phyloP scores from a whole-genome alignment of 495 filamentous ascomycete genomes.

The Annulohypoxylon bovei region DNA sequence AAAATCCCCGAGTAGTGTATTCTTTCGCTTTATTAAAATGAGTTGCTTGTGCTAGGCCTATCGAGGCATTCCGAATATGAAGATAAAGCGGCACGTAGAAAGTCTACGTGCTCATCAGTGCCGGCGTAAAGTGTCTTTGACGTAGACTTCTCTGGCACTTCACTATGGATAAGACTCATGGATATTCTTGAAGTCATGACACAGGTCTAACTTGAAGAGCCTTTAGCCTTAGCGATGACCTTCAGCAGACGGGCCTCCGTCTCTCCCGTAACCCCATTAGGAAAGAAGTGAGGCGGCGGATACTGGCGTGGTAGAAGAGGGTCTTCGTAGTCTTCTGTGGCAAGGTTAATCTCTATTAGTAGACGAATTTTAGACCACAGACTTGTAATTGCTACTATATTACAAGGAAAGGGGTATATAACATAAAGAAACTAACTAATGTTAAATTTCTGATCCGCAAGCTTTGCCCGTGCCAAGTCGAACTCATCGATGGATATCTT shows the following conservation, averaged over 20 bases:
- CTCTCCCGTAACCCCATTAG: slow-evolving; percentile 47
- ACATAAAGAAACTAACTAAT: slow-evolving; percentile 45
- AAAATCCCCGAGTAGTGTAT: background rate
- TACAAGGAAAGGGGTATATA: background rate
- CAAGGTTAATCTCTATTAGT: background rate
- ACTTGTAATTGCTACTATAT: background rate
- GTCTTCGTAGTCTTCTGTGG: slow-evolving; percentile 52
- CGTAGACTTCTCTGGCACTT: background rate
- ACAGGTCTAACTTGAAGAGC: slow-evolving; percentile 6
- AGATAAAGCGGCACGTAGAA: background rate
- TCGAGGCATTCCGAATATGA: background rate
- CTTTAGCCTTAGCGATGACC: slow-evolving; percentile 48
- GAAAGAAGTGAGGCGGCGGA: slow-evolving; percentile 46
- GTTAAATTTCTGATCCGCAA: slow-evolving; percentile 54
- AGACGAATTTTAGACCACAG: background rate
- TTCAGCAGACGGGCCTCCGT: slow-evolving; percentile 46
- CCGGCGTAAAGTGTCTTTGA: background rate
- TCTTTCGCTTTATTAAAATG: background rate
- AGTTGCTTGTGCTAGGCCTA: background rate
- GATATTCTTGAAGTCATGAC: background rate
- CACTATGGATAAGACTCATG: background rate
- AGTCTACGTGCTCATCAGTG: background rate
- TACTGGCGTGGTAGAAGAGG: slow-evolving; percentile 50
- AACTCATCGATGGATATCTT: slow-evolving; percentile 71
- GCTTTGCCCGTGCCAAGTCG: slow-evolving; percentile 44